phyloP scores from a whole-genome alignment of 1,284 basidiomycete genomes.

The Vanrija pseudolonga region DNA sequence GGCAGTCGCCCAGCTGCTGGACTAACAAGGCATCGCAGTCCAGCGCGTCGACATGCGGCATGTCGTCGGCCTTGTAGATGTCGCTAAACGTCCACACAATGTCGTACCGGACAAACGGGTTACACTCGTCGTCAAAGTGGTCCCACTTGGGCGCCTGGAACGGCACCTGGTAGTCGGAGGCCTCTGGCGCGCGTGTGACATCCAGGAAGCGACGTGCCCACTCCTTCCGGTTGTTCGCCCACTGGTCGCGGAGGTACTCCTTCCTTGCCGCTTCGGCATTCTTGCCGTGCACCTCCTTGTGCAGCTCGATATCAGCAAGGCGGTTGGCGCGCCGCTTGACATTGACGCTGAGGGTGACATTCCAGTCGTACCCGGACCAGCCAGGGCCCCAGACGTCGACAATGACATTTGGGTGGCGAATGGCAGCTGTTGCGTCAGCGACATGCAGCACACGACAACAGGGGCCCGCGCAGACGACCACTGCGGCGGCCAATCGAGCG shows the following conservation, averaged over 20 bases:
- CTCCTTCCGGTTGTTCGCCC: no score
- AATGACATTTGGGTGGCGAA: slow-evolving; percentile 42
- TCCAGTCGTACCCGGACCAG: slow-evolving; percentile 44
- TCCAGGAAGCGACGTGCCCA: no score
- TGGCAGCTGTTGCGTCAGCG: slow-evolving; percentile 25
- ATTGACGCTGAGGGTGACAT: slow-evolving; percentile 39
- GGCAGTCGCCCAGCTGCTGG: slow-evolving; percentile 49
- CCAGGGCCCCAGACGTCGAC: slow-evolving; percentile 49
- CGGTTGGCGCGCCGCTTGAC: slow-evolving; percentile 35
- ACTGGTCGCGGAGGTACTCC: no score
- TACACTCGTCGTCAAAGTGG: slow-evolving; percentile 22
- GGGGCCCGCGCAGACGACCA: no score
- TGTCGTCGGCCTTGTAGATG: slow-evolving; percentile 42
- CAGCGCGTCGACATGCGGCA: slow-evolving; percentile 40
- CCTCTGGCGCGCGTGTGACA: no score
- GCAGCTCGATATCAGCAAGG: slow-evolving; percentile 26
- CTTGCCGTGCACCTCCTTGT: slow-evolving; percentile 11
- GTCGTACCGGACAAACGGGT: slow-evolving; percentile 28
- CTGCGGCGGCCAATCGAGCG: no score
- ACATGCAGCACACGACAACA: neutral
- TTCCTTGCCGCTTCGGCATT: neutral
- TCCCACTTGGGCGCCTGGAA: neutral
- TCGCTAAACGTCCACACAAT: slow-evolving; percentile 47
- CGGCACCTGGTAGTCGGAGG: no score
- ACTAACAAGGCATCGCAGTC: slow-evolving; percentile 45